Percentiles rank a stretch among this genome's conserved stretches.
These are phyloP conservation scores for Eucommia ulmoides DNA, from an alignment of 257 asterid genomes.

Conservation along the genomic window DNA sequence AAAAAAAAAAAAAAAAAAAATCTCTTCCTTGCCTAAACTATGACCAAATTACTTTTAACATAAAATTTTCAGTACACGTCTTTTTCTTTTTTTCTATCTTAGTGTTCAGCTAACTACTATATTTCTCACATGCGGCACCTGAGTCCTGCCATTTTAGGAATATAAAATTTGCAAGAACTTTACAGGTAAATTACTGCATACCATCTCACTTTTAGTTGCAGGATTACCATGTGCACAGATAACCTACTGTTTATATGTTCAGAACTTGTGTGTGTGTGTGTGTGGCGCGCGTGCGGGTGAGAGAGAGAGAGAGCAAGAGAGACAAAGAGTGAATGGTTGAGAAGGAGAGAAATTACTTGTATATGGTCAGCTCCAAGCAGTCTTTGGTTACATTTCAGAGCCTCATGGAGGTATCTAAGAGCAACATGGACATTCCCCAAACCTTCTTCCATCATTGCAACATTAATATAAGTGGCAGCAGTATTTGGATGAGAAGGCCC, in stretches of 20 bases:
- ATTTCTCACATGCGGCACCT: too few species aligned
- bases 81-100: too few species aligned
- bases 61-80: too few species aligned
- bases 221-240: background rate
- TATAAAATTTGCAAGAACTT: too few species aligned
- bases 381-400: conserved; percentile 75
- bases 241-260: background rate
- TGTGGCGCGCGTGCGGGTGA: too few species aligned
- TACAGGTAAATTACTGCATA: background rate
- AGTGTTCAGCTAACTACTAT: too few species aligned
- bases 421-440: conserved; percentile 74
- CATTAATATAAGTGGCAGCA: conserved; percentile 71
- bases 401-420: conserved; percentile 77
- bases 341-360: conserved; percentile 37
- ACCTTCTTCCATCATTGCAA: conserved; percentile 92
- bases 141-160: too few species aligned
- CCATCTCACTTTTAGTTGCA: background rate
- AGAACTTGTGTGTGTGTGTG: too few species aligned
- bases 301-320: background rate
- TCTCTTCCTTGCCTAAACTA: too few species aligned
- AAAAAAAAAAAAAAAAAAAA: too few species aligned
- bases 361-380: conserved; percentile 78
- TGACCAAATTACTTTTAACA: too few species aligned
- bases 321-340: conserved; percentile 4
- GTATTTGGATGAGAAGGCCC: conserved; percentile 83